Percentiles rank a stretch among this genome's conserved stretches.
phyloP scores from a whole-genome alignment of 73 alveolate species.

The Paramecium primaurelia region DNA sequence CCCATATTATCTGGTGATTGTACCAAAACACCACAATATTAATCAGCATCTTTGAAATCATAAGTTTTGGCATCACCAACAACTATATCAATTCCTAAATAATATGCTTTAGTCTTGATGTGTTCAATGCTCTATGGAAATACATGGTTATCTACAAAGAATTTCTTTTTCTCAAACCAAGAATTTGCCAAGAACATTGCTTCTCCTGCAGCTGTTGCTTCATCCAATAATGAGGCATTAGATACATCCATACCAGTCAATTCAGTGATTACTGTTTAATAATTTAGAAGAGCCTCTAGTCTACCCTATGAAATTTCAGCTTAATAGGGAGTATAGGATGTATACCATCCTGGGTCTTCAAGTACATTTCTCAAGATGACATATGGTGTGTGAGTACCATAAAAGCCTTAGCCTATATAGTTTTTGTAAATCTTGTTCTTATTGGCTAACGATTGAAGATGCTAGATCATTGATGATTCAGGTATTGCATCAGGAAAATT shows the following conservation, averaged over 20 bases:
- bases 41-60: constrained; percentile 64
- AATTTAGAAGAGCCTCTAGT: constrained; percentile 72
- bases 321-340: constrained; percentile 97
- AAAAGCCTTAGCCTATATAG: constrained; percentile 83
- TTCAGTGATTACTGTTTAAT: constrained; percentile 86
- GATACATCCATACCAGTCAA: constrained; percentile 84
- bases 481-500: constrained; percentile 68
- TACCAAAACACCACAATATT: constrained; percentile 73
- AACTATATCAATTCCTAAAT: constrained; percentile 76
- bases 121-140: constrained; percentile 87
- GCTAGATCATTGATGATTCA: constrained; percentile 62
- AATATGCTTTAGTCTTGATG: constrained; percentile 81
- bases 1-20: constrained; percentile 79
- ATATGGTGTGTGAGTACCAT: constrained; percentile 68
- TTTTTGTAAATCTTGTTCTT: constrained; percentile 73
- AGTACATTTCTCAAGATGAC: constrained; percentile 78
- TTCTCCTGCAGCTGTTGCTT: constrained; percentile 95
- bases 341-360: constrained; percentile 94
- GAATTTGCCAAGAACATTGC: constrained; percentile 85
- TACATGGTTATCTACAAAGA: constrained; percentile 69
- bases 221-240: constrained; percentile 94
- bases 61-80: constrained; percentile 68
- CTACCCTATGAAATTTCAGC: constrained; percentile 97
- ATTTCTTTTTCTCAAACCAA: constrained; percentile 67
- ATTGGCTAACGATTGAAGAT: constrained; percentile 64